Evolutionary conservation across 78 protist species (phyloP).

Genomic region (Isochrysis galbana): DNA sequence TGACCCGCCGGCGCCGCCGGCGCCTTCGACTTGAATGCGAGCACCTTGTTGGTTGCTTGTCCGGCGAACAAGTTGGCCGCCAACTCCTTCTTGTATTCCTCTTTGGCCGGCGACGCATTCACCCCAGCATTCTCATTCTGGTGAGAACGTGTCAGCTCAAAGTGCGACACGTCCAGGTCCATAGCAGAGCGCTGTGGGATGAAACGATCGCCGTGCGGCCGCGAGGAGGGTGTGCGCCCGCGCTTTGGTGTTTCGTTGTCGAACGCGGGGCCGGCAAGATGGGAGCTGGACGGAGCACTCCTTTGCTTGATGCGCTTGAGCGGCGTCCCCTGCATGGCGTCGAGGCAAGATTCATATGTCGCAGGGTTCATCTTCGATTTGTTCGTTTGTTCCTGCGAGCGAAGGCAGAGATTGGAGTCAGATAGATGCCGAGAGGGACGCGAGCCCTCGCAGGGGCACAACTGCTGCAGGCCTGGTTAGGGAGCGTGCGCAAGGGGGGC

Average conservation of each 20-base stretch:
- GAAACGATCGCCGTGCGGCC: constrained; percentile 58
- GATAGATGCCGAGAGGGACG: no score
- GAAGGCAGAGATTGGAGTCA: no score
- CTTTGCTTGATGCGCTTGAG: neutral
- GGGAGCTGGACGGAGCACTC: neutral
- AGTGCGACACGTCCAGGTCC: constrained; percentile 45
- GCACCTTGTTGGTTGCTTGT: constrained; percentile 4
- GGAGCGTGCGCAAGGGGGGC: no score
- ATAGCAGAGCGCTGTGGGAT: constrained; percentile 60
- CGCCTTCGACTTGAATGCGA: constrained; percentile 85
- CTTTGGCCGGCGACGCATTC: constrained; percentile 52
- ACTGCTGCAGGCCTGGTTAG: no score
- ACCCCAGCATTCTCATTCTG: neutral
- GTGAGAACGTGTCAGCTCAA: neutral
- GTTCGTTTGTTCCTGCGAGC: no score
- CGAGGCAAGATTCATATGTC: neutral
- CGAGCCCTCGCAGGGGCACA: no score
- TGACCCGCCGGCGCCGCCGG: constrained; percentile 72
- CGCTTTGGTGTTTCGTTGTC: neutral
- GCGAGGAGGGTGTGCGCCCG: neutral
- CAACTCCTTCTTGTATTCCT: constrained; percentile 45
- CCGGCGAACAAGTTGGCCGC: neutral
- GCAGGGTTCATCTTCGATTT: neutral
- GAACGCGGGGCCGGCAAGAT: no score
- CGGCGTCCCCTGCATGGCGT: neutral